A percentile compares a stretch with the other conserved stretches of the same genome.
Evolutionary conservation across 2,329 filamentous ascomycete species (phyloP).

Genomic region (Alternaria brassicicola): DNA sequence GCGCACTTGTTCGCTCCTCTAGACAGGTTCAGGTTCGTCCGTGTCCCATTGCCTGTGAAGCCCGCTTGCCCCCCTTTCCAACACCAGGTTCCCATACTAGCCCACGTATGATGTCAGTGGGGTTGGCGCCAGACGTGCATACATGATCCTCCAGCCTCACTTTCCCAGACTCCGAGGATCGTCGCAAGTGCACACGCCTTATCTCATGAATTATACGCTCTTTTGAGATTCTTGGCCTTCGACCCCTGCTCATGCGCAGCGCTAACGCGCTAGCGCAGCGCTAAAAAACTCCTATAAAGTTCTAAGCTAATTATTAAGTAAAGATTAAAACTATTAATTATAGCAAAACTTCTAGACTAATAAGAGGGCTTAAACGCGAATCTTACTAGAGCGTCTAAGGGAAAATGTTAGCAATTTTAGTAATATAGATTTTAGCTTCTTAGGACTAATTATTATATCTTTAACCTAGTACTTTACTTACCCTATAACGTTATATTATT

Average conservation of each 20-base stretch:
- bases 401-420: background rate
- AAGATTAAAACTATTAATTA: no score
- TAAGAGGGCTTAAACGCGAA: background rate
- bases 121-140: background rate
- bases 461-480: no score
- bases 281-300: no score
- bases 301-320: no score
- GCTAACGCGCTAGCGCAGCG: no score
- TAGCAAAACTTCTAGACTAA: background rate
- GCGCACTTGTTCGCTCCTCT: background rate
- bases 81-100: background rate
- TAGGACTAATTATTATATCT: no score
- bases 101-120: background rate
- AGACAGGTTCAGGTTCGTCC: background rate
- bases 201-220: background rate
- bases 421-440: background rate
- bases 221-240: no score
- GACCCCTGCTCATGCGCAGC: no score
- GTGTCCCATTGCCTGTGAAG: background rate
- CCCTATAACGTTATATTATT: no score
- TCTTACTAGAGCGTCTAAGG: background rate
- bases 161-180: background rate
- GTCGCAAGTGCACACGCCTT: background rate
- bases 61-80: background rate
- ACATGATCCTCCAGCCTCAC: background rate